Base-by-base conservation (phyloP, 2,329 filamentous ascomycete species). In the Hypoxylon sp. region DNA sequence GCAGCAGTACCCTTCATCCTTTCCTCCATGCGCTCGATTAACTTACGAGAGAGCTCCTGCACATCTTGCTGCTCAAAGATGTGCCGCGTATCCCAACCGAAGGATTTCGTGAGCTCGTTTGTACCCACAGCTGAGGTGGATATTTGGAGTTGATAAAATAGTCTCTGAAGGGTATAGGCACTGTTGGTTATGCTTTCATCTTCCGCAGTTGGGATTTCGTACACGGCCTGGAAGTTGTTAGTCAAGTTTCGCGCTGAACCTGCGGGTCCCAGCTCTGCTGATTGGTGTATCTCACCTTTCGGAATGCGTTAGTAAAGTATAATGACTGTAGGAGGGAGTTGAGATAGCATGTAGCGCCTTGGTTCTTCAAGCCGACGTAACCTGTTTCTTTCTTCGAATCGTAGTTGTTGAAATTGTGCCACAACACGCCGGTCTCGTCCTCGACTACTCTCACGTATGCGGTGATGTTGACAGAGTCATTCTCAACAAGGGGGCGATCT, bases 11-110 rank as follows among this genome's bases (percentile, higher is more conserved):
- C 94, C 79, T 99, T 99, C 96, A 99, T 99, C 76, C 92, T 94
- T 74, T 95, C 91, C 76, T 99, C 96, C 80, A 99, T 90, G 62
- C 92, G 90, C 79, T 99, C 95, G 91, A 99, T 99, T 66, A 99
- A 84, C 77, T 98, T 97, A 59, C 96, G 88, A 32, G 94, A 98
- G 32, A 99, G 83, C 77, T 99, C 95, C 77, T 99, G 95, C 7
- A 99, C 95, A 78, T 99, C 95, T 78, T 99, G 95, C 76, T 99
- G 95, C 79, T 98, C 94, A 72, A 99, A 99, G 55, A 98, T 97
- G 75, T 99, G 94, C 68, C 93, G 88, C 1, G 94, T 97, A 73
- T 99, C 94, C 95, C 95, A 99, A 22, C 95, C 95, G 76, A 99
- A 99, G 0, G 95, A 98, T 70, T 93, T 92, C 6, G 95, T 99